Evolutionary conservation across 1,284 basidiomycete genomes (phyloP).

Genomic region (Apiotrichum domesticum): DNA sequence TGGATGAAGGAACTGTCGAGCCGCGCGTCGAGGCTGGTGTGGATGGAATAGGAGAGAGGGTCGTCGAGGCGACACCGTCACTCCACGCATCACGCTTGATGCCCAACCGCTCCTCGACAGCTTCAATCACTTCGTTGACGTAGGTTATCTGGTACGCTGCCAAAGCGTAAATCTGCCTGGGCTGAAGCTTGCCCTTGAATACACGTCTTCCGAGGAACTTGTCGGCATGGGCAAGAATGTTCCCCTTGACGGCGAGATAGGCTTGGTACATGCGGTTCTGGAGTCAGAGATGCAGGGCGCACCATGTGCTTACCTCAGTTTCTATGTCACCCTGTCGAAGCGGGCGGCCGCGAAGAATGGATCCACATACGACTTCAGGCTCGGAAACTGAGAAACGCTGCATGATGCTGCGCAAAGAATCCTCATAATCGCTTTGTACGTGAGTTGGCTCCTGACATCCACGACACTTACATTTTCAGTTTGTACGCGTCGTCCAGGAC

Average conservation of each 20-base stretch:
- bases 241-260: not conserved
- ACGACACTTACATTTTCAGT: constrained; percentile 14
- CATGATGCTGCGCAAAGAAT: constrained; percentile 12
- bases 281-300: constrained; percentile 16
- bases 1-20: no score
- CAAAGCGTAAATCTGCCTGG: constrained; percentile 21
- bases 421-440: constrained; percentile 6
- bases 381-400: constrained; percentile 22
- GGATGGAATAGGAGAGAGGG: no score
- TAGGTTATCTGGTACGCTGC: constrained; percentile 30
- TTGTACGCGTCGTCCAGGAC: constrained; percentile 20
- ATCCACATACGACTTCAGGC: constrained; percentile 21
- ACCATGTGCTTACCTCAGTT: constrained; percentile 10
- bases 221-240: constrained; percentile 7
- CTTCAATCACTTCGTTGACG: constrained; percentile 4
- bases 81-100: not conserved
- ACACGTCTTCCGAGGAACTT: constrained; percentile 4
- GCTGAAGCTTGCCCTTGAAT: constrained; percentile 3
- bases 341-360: constrained; percentile 13
- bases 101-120: constrained; percentile 6
- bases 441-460: not conserved
- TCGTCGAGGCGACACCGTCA: no score
- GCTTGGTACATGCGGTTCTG: constrained; percentile 7
- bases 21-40: no score
- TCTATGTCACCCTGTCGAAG: not conserved